phyloP scores from a whole-genome alignment of 2,329 filamentous ascomycete species.

The Lasiodiplodia sp. region DNA sequence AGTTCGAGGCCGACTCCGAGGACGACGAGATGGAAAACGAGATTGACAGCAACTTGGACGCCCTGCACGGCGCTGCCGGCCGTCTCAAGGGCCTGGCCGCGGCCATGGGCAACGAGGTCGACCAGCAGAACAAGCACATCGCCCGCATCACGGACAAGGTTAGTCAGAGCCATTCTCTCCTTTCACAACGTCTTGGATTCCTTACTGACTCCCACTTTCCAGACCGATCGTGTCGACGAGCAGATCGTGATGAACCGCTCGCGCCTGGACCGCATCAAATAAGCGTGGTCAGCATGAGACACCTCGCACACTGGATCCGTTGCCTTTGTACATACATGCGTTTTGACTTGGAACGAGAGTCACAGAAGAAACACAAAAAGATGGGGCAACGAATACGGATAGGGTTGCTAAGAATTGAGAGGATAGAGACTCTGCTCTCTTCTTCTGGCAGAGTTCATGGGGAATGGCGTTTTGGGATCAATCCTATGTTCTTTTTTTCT shows the following conservation, averaged over 20 bases:
- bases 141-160: constrained; percentile 75
- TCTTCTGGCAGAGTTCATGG: neutral
- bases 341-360: neutral
- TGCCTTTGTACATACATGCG: constrained; percentile 20
- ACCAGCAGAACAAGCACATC: constrained; percentile 79
- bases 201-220: constrained; percentile 36
- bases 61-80: constrained; percentile 67
- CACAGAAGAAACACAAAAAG: neutral
- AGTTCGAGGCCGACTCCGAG: constrained; percentile 67
- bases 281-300: constrained; percentile 30
- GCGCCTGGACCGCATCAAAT: constrained; percentile 69
- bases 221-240: constrained; percentile 78
- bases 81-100: constrained; percentile 76
- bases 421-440: constrained; percentile 1
- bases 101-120: constrained; percentile 77
- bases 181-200: neutral
- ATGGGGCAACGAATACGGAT: neutral
- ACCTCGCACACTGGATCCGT: neutral
- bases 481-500: neutral
- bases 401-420: neutral
- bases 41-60: constrained; percentile 59
- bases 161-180: neutral
- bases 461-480: constrained; percentile 1
- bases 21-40: constrained; percentile 72
- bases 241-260: constrained; percentile 80